phyloP scores from a whole-genome alignment of 768 basidiomycete species.

The Tremella yokohamensis region DNA sequence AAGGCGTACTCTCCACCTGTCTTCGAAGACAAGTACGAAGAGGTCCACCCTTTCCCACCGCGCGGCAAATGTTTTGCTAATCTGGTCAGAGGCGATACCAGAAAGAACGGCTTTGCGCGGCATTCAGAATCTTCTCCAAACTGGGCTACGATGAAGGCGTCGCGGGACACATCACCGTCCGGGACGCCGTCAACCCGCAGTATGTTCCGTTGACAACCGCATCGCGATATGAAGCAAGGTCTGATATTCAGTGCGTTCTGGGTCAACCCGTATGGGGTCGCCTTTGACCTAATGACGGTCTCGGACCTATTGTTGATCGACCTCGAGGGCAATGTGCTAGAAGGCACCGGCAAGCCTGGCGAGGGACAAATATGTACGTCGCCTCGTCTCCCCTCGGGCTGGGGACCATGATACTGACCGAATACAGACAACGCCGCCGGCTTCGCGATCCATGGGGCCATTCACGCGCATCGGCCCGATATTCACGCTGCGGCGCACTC shows the following conservation, averaged over 20 bases:
- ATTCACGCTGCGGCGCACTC: slow-evolving; percentile 57
- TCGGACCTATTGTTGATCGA: slow-evolving; percentile 56
- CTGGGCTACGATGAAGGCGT: slow-evolving; percentile 20
- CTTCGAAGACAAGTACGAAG: slow-evolving; percentile 8
- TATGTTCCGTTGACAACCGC: not conserved
- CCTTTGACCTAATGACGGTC: slow-evolving; percentile 56
- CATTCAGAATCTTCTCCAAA: slow-evolving; percentile 17
- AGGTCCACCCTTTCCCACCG: not conserved
- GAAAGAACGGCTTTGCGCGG: slow-evolving; percentile 14
- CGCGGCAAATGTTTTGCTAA: too few relatives aligned
- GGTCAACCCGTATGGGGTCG: slow-evolving; percentile 50
- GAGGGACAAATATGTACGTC: slow-evolving; percentile 15
- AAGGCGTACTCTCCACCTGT: slow-evolving; percentile 4
- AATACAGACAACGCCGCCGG: slow-evolving; percentile 53
- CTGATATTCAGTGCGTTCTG: slow-evolving; percentile 15
- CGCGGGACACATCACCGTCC: slow-evolving; percentile 25
- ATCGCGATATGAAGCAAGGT: not conserved
- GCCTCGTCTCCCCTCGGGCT: not conserved
- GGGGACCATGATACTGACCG: slow-evolving; percentile 8
- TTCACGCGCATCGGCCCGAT: slow-evolving; percentile 57
- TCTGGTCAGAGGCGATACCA: not conserved
- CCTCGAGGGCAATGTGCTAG: slow-evolving; percentile 50
- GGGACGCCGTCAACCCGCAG: slow-evolving; percentile 18
- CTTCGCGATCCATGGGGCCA: slow-evolving; percentile 54
- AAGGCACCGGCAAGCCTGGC: slow-evolving; percentile 48